These are phyloP conservation scores for Diaporthe longicolla DNA, from an alignment of 2,329 filamentous ascomycete species.

Conservation along the genomic window DNA sequence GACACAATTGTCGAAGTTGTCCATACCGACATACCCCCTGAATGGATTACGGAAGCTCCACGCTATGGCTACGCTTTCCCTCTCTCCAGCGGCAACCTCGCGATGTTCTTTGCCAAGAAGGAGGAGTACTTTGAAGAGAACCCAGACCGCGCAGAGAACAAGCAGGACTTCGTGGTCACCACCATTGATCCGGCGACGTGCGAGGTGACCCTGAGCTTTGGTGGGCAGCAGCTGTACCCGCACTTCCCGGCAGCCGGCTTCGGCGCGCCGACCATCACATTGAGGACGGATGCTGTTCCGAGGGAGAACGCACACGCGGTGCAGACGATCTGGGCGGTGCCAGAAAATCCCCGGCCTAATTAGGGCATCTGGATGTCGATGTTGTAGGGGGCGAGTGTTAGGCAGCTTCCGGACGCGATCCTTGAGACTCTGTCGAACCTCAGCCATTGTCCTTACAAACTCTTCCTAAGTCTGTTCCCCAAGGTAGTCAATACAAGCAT, in stretches of 20 bases:
- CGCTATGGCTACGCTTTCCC: neutral
- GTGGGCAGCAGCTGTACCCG: neutral
- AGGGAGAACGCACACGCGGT: slow-evolving; percentile 3
- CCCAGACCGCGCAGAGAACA: slow-evolving; percentile 10
- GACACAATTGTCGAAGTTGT: slow-evolving; percentile 4
- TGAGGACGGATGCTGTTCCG: neutral
- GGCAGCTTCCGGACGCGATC: neutral
- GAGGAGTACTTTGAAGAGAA: slow-evolving; percentile 6
- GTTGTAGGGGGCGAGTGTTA: neutral
- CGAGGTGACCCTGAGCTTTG: slow-evolving; percentile 21
- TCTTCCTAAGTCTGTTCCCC: too few relatives aligned
- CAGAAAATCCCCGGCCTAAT: neutral
- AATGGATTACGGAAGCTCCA: neutral
- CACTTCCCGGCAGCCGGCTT: neutral
- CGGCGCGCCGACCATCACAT: neutral
- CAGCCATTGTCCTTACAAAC: too few relatives aligned
- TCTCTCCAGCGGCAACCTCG: neutral
- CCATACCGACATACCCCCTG: slow-evolving; percentile 4
- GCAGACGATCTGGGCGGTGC: slow-evolving; percentile 7
- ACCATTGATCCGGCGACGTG: neutral
- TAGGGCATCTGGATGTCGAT: neutral
- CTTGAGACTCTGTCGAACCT: too few relatives aligned
- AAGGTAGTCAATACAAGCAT: too few relatives aligned
- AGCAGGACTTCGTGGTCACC: slow-evolving; percentile 1
- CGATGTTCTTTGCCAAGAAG: slow-evolving; percentile 1